Evolutionary conservation across 495 filamentous ascomycete species (phyloP).

Genomic region (Aspergillus ellipticus): DNA sequence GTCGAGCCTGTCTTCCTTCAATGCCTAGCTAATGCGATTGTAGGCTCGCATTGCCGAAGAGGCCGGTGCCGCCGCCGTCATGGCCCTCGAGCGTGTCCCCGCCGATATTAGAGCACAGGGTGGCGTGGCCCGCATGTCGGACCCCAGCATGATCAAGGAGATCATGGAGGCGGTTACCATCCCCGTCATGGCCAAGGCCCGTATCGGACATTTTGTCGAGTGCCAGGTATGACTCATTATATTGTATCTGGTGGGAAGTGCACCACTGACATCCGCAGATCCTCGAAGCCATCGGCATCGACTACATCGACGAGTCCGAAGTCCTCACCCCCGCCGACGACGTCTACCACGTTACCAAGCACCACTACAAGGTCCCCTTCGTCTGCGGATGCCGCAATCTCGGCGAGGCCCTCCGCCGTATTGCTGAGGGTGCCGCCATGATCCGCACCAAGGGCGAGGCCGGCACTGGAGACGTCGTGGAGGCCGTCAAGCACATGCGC

Average conservation of each 20-base stretch:
- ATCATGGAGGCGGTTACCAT: conserved; percentile 98
- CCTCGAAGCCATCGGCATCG: conserved; percentile 87
- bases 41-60: conserved; percentile 94
- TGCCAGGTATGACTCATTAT: conserved; percentile 84
- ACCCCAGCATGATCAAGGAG: conserved; percentile 91
- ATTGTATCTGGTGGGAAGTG: not conserved
- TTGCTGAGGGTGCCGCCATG: conserved; percentile 95
- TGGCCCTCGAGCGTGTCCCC: conserved; percentile 97
- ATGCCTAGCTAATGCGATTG: not conserved
- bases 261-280: conserved; percentile 50
- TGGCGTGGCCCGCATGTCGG: conserved; percentile 95
- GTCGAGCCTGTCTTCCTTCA: not conserved
- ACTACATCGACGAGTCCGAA: conserved; percentile 98
- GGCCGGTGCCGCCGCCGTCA: conserved; percentile 92
- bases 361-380: conserved; percentile 78
- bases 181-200: conserved; percentile 98
- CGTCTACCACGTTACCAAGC: conserved; percentile 87
- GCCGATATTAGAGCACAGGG: conserved; percentile 92
- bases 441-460: conserved; percentile 98
- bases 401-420: conserved; percentile 87
- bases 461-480: conserved; percentile 96
- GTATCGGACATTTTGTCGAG: conserved; percentile 97
- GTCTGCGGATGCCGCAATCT: conserved; percentile 96
- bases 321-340: conserved; percentile 94
- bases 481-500: conserved; percentile 94